Conservation (phyloP, 352 stramenopile genomes). For the Globisporangium middletonii region DNA sequence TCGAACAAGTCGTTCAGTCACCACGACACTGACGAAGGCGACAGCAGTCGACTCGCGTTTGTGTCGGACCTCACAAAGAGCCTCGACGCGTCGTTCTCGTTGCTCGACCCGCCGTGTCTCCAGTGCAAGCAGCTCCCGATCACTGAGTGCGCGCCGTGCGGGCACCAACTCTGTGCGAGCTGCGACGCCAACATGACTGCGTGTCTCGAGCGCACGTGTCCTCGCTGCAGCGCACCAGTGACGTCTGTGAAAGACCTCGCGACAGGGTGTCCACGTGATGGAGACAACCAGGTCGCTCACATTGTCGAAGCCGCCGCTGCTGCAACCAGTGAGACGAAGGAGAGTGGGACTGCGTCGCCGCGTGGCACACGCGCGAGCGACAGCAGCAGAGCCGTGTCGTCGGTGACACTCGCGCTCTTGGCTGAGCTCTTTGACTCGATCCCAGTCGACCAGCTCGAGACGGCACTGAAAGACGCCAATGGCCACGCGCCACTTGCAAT, state of each 20-base stretch:
- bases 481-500: slow-evolving; percentile 56
- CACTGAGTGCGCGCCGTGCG: slow-evolving; percentile 13
- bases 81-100: slow-evolving; percentile 29
- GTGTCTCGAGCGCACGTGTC: slow-evolving; percentile 2
- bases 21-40: slow-evolving; percentile 6
- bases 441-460: slow-evolving; percentile 53
- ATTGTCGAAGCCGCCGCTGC: slow-evolving; percentile 18
- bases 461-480: slow-evolving; percentile 33
- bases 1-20: slow-evolving; percentile 16
- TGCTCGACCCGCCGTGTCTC: slow-evolving; percentile 14
- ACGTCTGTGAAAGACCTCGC: slow-evolving; percentile 7
- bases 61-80: slow-evolving; percentile 28
- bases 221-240: slow-evolving; percentile 9
- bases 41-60: slow-evolving; percentile 1
- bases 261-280: not conserved
- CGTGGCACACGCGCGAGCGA: not conserved
- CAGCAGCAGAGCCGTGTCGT: slow-evolving; percentile 24
- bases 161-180: slow-evolving; percentile 12
- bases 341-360: slow-evolving; percentile 20
- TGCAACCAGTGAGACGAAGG: slow-evolving; percentile 31
- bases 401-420: slow-evolving; percentile 54
- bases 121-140: slow-evolving; percentile 15
- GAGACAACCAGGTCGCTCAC: slow-evolving; percentile 24
- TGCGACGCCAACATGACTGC: slow-evolving; percentile 8
- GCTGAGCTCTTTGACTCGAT: slow-evolving; percentile 72